These are phyloP conservation scores for Aspergillus egyptiacus DNA, from an alignment of 495 filamentous ascomycete genomes.

Conservation along the genomic window DNA sequence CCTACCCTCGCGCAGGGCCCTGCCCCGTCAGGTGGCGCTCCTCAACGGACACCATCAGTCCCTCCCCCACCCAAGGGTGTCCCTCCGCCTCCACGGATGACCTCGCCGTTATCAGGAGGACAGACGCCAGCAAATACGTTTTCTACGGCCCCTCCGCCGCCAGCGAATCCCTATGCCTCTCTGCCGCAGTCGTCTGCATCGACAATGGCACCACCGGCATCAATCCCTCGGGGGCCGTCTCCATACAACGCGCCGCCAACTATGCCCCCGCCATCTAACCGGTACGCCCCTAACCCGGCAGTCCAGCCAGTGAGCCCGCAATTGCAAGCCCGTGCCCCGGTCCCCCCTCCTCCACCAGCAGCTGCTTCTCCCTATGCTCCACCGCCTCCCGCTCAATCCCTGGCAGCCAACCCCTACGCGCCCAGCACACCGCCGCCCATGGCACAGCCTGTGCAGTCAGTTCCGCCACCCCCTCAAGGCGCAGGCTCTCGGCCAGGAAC, in stretches of 20 bases:
- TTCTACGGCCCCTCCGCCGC: constrained; percentile 42
- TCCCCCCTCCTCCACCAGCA: constrained; percentile 48
- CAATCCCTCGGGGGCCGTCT: constrained; percentile 69
- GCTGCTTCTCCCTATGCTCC: constrained; percentile 59
- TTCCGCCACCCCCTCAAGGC: constrained; percentile 42
- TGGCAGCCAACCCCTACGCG: constrained; percentile 42
- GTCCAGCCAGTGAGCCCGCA: constrained; percentile 44
- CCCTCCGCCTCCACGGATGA: constrained; percentile 48
- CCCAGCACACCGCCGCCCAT: constrained; percentile 33
- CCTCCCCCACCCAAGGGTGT: constrained; percentile 51
- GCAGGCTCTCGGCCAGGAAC: constrained; percentile 46
- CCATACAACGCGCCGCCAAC: constrained; percentile 83
- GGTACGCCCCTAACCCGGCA: constrained; percentile 79
- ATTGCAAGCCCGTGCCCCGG: constrained; percentile 34
- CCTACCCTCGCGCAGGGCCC: constrained; percentile 48
- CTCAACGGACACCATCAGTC: constrained; percentile 43
- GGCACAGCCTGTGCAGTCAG: constrained; percentile 35
- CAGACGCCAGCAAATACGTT: constrained; percentile 40
- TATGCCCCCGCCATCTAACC: constrained; percentile 65
- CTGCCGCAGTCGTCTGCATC: constrained; percentile 35
- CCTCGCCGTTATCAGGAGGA: constrained; percentile 42
- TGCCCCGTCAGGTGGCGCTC: constrained; percentile 29
- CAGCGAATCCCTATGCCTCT: constrained; percentile 67
- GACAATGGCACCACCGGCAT: constrained; percentile 42
- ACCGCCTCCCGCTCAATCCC: constrained; percentile 31